These are phyloP conservation scores for Lactarius sanguifluus DNA, from an alignment of 768 basidiomycete species.

Conservation along the genomic window DNA sequence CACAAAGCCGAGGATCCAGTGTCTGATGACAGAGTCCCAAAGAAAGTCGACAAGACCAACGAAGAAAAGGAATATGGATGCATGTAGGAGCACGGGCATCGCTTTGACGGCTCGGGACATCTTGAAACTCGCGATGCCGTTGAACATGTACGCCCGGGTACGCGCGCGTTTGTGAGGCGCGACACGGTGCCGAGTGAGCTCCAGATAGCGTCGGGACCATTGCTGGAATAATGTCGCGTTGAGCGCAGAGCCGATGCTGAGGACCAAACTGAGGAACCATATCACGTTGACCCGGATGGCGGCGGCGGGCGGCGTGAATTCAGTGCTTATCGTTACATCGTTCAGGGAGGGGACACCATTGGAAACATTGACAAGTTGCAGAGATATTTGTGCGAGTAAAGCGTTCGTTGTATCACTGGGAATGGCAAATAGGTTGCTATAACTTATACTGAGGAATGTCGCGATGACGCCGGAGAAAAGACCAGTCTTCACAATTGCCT, in stretches of 20 bases:
- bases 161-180: background rate
- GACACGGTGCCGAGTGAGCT: background rate
- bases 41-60: background rate
- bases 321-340: no score
- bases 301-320: no score
- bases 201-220: background rate
- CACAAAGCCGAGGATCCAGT: background rate
- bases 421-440: background rate
- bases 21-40: background rate
- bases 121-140: background rate
- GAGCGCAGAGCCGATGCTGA: background rate
- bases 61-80: background rate
- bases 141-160: background rate
- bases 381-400: background rate
- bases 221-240: background rate
- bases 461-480: constrained; percentile 9
- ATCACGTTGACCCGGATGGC: constrained; percentile 4
- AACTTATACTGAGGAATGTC: constrained; percentile 6
- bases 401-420: background rate
- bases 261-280: constrained; percentile 3
- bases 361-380: background rate
- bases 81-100: background rate
- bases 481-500: constrained; percentile 2
- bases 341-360: background rate
- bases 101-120: background rate